Evolutionary conservation across 768 basidiomycete species (phyloP).

Genomic region (Trametes gibbosa): DNA sequence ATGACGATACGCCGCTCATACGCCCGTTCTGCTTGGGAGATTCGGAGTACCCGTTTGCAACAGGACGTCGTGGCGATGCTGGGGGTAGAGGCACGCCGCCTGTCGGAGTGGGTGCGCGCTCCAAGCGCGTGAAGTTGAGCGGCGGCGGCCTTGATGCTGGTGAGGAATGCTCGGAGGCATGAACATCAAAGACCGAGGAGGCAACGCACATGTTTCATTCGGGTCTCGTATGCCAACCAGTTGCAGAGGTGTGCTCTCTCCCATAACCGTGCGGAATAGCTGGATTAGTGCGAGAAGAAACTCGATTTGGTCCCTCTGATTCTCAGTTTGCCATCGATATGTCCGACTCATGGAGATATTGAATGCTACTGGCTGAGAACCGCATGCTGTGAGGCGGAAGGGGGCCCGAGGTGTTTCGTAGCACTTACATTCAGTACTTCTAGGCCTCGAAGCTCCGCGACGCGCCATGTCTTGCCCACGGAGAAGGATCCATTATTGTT

Average conservation of each 20-base stretch:
- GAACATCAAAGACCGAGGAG: background rate
- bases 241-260: conserved; percentile 45
- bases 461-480: conserved; percentile 94
- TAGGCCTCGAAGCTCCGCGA: conserved; percentile 77
- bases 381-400: background rate
- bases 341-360: conserved; percentile 86
- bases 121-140: conserved; percentile 23
- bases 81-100: conserved; percentile 24
- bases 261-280: conserved; percentile 44
- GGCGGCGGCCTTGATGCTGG: conserved; percentile 21
- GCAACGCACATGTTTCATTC: conserved; percentile 26
- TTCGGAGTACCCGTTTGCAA: conserved; percentile 20
- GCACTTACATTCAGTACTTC: conserved; percentile 70
- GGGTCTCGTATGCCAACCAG: conserved; percentile 55
- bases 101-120: conserved; percentile 29
- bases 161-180: conserved; percentile 13
- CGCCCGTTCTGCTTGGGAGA: conserved; percentile 10
- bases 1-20: conserved; percentile 8
- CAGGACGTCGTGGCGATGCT: conserved; percentile 21
- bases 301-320: conserved; percentile 60
- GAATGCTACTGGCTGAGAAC: conserved; percentile 57
- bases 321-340: conserved; percentile 89
- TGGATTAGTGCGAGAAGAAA: conserved; percentile 71
- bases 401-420: background rate
- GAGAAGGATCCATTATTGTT: conserved; percentile 95